Evolutionary conservation across 2,329 filamentous ascomycete genomes (phyloP), one percentile per base, ranked within the genome.

Genomic region (Exophiala sp.): DNA sequence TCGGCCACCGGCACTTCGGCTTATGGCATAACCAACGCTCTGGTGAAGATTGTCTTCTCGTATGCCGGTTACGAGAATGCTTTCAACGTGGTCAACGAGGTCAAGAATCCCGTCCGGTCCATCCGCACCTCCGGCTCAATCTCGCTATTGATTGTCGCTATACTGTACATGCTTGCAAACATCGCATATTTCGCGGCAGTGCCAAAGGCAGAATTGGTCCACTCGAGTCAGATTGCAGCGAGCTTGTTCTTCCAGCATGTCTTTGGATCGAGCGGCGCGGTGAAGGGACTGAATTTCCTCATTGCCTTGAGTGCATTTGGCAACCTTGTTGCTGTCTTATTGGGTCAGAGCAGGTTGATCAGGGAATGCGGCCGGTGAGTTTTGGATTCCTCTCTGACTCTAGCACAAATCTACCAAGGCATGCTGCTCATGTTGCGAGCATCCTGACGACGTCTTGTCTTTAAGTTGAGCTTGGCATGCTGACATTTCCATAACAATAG

Each of bases 21-120:
- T 2, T 74, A 75, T 51, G 74, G 75, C 21, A 65, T 81, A n/a
- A 76, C 79, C 1, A 81, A 73, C 50, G 79, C 80, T 0, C 61
- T 84, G 19, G 73, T 79, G 41, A 80, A 75, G 46, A 77, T 83
- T 43, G 72, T 77, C 22, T 82, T 80, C 51, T 76, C 78, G 0
- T 83, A 80, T 52, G 63, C 68, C 0, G 80, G 80, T 1, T 82
- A 75, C 52, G 66, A 71, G 9, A 83, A 82, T 55, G 76, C 78
- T 0, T 82, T 82, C 65, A 80, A 80, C 53, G 71, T 83, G 2
- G 76, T 78, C 49, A 81, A 81, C 45, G 80, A 83, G 63, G 74
- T 52, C 44, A 75, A 74, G 62, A 76, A 81, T 53, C 80, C 80
- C 0, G 70, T 82, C 23, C 74, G 71, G 24, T 76, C 73, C 0